phyloP scores from a whole-genome alignment of 306 rosid species.

The Cucurbita pepo region DNA sequence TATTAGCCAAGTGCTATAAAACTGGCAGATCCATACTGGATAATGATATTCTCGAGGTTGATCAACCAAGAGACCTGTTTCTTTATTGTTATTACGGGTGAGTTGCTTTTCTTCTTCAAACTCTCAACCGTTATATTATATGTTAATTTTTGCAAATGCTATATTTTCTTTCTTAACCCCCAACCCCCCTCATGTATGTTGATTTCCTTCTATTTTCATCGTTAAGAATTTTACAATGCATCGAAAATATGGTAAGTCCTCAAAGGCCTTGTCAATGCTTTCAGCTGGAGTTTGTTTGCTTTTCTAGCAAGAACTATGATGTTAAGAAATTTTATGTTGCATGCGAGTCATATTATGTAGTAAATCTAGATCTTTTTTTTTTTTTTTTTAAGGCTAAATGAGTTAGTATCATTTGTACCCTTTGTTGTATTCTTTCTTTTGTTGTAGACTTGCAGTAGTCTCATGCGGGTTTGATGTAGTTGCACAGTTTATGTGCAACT shows the following conservation, averaged over 20 bases:
- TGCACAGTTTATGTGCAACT: not conserved
- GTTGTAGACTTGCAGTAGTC: no score
- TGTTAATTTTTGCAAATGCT: not conserved
- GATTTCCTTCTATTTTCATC: not conserved
- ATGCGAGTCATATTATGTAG: not conserved
- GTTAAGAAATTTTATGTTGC: not conserved
- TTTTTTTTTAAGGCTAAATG: not conserved
- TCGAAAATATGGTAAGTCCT: not conserved
- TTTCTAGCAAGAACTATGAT: not conserved
- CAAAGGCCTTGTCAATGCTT: not conserved
- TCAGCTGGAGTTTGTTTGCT: not conserved
- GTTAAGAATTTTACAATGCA: not conserved
- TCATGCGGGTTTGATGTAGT: no score
- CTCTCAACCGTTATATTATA: not conserved
- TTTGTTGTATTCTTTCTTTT: not conserved
- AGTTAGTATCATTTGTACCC: not conserved
- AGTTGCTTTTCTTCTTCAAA: conserved; percentile 7
- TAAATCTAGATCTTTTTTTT: not conserved
- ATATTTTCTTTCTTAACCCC: not conserved
- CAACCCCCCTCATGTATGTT: not conserved
- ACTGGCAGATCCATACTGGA: conserved; percentile 61
- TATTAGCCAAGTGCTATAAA: conserved; percentile 74
- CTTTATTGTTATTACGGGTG: conserved; percentile 95
- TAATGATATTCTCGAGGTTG: conserved; percentile 60
- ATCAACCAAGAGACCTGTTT: conserved; percentile 79